Evolutionary conservation across 495 filamentous ascomycete genomes (phyloP), one percentile per base, ranked within the genome.

Genomic region (Baudoinia panamericana): DNA sequence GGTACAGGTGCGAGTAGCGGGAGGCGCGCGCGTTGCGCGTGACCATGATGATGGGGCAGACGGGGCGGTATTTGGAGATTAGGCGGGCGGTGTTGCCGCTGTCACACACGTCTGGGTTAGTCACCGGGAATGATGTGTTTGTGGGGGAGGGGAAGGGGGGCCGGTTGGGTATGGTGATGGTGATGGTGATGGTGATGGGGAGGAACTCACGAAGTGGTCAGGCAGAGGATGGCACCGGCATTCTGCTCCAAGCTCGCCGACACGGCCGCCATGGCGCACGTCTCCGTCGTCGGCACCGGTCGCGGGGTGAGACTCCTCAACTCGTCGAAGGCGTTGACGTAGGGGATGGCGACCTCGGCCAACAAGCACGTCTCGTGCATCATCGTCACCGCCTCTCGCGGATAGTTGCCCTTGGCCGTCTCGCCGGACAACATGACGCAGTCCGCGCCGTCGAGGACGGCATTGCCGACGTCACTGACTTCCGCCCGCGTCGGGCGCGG

Each of bases 361-460:
- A 93, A 73, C 59, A 94, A 66, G 63, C 90, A 95, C 32, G 92
- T 86, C 68, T 94, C 83, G 71, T 82, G 80, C 90, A 97, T 97
- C 79, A 95, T 92, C 24, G 71, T 76, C 36, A 97, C 88, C 35
- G 90, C 82, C 67, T 94, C 84, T 39, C 70, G 69, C 29, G 90
- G 90, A 66, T 97, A 97, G 62, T 71, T 78, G 56, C 90, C 90
- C 74, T 97, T 97, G 60, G 90, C 92, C 22, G 90, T 97, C 72
- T 97, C 90, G 45, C 90, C 90, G 34, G 87, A 94, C 68, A 97
- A 72, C 90, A 97, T 97, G 64, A 97, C 90, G 69, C 90, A 97
- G 70, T 97, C 90, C 28, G 88, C 86, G 56, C 90, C 90, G 54
- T 97, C 90, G 25, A 93, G 78, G 40, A 97, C 87, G 41, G 90